phyloP scores from a whole-genome alignment of 768 basidiomycete genomes.

The Filobasidium floriforme region DNA sequence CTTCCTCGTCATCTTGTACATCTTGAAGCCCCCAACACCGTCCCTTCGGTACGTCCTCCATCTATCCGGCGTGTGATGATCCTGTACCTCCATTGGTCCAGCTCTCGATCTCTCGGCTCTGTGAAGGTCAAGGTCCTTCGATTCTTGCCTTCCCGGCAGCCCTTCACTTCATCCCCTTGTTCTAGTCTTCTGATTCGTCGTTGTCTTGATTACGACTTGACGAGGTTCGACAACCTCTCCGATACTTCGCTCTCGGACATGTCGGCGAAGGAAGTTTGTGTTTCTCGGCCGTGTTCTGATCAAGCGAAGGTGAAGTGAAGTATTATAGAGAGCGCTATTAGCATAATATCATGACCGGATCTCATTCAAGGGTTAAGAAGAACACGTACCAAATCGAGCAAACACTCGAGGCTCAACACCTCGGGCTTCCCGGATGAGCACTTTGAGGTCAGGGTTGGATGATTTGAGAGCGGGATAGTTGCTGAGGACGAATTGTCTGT shows the following conservation, averaged over 20 bases:
- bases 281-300: constrained; percentile 42
- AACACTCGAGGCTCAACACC: constrained; percentile 41
- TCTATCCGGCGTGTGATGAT: too few relatives aligned
- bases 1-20: too few relatives aligned
- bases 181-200: not conserved
- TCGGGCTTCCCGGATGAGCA: constrained; percentile 43
- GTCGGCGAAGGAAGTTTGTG: constrained; percentile 33
- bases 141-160: too few relatives aligned
- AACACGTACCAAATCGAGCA: constrained; percentile 42
- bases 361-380: too few relatives aligned
- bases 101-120: too few relatives aligned
- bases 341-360: not conserved
- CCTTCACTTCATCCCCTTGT: too few relatives aligned
- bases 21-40: too few relatives aligned
- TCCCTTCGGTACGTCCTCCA: too few relatives aligned
- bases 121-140: too few relatives aligned
- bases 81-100: too few relatives aligned
- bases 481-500: constrained; percentile 42
- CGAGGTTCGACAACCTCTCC: constrained; percentile 17
- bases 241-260: constrained; percentile 42
- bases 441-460: constrained; percentile 43
- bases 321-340: not conserved
- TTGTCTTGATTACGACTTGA: constrained; percentile 4
- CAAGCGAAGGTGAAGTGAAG: too few relatives aligned
- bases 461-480: constrained; percentile 42